Conservation (phyloP, 2,329 filamentous ascomycete genomes). For the Lasiodiplodia citricola region DNA sequence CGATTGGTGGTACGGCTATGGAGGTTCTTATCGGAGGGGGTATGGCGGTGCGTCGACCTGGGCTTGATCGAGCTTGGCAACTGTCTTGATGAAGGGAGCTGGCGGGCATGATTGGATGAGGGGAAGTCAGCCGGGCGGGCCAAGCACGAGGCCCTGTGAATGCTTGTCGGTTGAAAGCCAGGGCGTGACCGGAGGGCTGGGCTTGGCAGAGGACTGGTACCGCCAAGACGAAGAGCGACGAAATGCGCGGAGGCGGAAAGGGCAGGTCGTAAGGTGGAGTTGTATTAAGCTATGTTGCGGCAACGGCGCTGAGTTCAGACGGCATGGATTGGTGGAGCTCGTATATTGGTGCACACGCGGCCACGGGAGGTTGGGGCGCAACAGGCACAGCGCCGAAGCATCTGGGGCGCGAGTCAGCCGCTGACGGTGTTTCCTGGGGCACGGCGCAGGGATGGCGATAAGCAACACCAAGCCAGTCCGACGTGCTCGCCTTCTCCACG, state of each 20-base stretch:
- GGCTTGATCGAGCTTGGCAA: constrained; percentile 10
- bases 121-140: constrained; percentile 13
- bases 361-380: constrained; percentile 8
- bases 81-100: not conserved
- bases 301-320: constrained; percentile 1
- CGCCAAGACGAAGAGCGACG: constrained; percentile 6
- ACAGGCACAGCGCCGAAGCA: constrained; percentile 5
- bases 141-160: constrained; percentile 18
- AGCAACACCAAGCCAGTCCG: constrained; percentile 20
- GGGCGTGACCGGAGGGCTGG: constrained; percentile 5
- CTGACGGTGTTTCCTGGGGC: constrained; percentile 13
- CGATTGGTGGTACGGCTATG: not conserved
- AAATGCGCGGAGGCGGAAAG: constrained; percentile 8
- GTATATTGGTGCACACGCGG: constrained; percentile 19
- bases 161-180: not conserved
- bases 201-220: constrained; percentile 2
- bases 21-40: constrained; percentile 5
- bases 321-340: constrained; percentile 18
- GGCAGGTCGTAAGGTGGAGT: constrained; percentile 23
- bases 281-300: constrained; percentile 20
- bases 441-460: constrained; percentile 16
- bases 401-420: constrained; percentile 24
- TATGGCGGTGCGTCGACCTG: constrained; percentile 1
- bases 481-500: constrained; percentile 2
- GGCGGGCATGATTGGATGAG: constrained; percentile 17